Conservation (phyloP, 345 rosid species). For the Gossypium australe region DNA sequence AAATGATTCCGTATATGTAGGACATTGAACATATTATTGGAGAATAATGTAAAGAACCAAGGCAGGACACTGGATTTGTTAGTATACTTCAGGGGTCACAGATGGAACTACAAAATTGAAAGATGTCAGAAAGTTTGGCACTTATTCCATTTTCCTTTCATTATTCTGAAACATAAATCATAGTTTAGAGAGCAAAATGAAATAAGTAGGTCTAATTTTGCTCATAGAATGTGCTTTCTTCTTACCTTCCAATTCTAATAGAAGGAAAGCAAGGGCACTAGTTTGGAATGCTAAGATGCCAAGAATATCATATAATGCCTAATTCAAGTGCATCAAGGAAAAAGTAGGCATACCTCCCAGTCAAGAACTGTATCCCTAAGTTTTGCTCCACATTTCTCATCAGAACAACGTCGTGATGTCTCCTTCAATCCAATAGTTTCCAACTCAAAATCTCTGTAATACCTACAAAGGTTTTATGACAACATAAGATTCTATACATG, state of each 20-base stretch:
- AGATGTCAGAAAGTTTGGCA: not conserved
- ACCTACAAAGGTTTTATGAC: slow-evolving; percentile 42
- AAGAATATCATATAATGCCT: not conserved
- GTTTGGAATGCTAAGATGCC: not conserved
- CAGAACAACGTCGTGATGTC: slow-evolving; percentile 76
- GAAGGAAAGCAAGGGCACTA: not conserved
- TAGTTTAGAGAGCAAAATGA: not conserved
- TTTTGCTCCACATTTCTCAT: slow-evolving; percentile 64
- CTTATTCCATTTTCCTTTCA: not conserved
- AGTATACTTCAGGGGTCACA: not conserved
- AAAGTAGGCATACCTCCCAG: slow-evolving; percentile 71
- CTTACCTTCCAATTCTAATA: not conserved
- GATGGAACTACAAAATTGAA: not conserved
- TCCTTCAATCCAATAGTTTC: slow-evolving; percentile 62
- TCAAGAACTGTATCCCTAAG: slow-evolving; percentile 94
- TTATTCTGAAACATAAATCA: not conserved
- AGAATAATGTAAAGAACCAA: not conserved
- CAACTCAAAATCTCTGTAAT: slow-evolving; percentile 56
- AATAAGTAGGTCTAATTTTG: not conserved
- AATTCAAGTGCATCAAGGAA: not conserved
- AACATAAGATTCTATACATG: not conserved
- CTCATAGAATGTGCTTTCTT: not conserved
- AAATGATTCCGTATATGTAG: not conserved
- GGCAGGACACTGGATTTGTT: not conserved
- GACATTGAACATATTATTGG: not conserved